Conservation (phyloP, 2,329 filamentous ascomycete genomes). For the Diaporthe sp. region DNA sequence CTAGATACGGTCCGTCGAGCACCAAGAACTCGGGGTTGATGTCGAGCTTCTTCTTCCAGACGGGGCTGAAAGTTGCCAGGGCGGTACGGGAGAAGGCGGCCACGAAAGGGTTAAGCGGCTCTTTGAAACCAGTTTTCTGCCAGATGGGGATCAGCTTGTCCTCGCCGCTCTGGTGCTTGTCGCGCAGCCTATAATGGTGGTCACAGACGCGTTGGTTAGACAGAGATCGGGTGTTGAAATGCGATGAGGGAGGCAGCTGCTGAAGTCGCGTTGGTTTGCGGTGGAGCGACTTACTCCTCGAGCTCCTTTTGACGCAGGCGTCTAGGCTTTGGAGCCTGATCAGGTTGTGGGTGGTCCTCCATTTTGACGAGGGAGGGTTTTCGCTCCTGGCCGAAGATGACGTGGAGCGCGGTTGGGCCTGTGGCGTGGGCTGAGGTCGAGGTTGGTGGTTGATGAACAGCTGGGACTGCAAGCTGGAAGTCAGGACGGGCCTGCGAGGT, state of each 20-base stretch:
- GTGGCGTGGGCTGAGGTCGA: background rate
- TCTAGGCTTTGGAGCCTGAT: slow-evolving; percentile 29
- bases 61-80: slow-evolving; percentile 27
- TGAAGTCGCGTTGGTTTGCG: background rate
- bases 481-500: background rate
- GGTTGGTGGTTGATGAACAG: background rate
- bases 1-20: slow-evolving; percentile 26
- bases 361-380: background rate
- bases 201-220: background rate
- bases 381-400: background rate
- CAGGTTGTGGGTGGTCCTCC: background rate
- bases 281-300: slow-evolving; percentile 36
- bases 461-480: background rate
- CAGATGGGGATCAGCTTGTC: slow-evolving; percentile 38
- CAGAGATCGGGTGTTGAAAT: background rate
- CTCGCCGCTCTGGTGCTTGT: slow-evolving; percentile 24
- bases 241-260: background rate
- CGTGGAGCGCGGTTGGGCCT: background rate
- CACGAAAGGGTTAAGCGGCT: slow-evolving; percentile 17
- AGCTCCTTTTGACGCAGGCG: slow-evolving; percentile 39
- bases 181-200: slow-evolving; percentile 21
- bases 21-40: slow-evolving; percentile 4
- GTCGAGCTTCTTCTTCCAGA: slow-evolving; percentile 39
- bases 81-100: slow-evolving; percentile 32
- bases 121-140: slow-evolving; percentile 12